Percentiles rank a stretch among this genome's conserved stretches.
Conservation (phyloP, 2,329 filamentous ascomycete genomes). For the Myotisia sp. region DNA sequence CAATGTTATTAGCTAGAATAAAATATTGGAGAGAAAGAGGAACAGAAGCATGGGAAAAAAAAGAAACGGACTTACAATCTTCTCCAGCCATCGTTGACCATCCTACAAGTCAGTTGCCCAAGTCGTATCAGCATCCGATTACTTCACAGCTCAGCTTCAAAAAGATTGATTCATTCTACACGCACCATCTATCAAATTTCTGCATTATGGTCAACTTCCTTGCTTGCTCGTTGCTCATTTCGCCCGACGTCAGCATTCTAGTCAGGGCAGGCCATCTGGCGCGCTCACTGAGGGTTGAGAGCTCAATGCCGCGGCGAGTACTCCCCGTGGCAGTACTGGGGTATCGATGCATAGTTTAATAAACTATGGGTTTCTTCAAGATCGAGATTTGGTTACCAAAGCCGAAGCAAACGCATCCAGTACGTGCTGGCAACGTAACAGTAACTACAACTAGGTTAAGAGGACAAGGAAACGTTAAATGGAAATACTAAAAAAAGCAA, state of each 20-base stretch:
- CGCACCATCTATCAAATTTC: conserved; percentile 56
- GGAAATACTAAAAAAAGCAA: no score
- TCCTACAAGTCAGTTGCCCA: conserved; percentile 30
- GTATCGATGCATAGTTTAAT: no score
- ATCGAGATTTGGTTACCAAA: no score
- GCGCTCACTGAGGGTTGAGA: conserved; percentile 37
- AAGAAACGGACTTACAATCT: conserved; percentile 48
- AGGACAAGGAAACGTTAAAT: no score
- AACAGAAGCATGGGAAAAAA: background rate
- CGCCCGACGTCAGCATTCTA: conserved; percentile 67
- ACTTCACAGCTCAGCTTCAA: background rate
- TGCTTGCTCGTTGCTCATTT: conserved; percentile 62
- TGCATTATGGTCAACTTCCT: conserved; percentile 54
- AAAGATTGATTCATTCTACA: background rate
- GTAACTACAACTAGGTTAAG: no score
- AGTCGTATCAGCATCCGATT: background rate
- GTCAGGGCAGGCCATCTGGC: conserved; percentile 72
- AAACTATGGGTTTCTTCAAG: no score
- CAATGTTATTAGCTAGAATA: conserved; percentile 32
- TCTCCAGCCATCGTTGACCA: conserved; percentile 77
- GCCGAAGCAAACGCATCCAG: no score
- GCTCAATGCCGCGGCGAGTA: conserved; percentile 1
- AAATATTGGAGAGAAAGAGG: background rate
- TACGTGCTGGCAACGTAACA: no score
- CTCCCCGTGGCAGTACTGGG: background rate